Evolutionary conservation across 257 asterid genomes (phyloP).

Genomic region (Solanum lycopersicoides): DNA sequence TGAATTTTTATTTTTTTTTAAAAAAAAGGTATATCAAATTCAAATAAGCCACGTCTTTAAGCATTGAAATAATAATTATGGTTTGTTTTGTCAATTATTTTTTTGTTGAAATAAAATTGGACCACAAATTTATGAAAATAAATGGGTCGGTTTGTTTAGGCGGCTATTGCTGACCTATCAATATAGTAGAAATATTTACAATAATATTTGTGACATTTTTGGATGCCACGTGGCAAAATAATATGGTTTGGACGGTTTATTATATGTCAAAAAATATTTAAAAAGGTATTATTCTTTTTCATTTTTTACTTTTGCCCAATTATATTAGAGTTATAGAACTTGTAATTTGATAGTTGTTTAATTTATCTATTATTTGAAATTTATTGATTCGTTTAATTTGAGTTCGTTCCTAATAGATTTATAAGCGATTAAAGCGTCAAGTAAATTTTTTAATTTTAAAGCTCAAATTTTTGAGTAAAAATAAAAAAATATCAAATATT

Average conservation of each 20-base stretch:
- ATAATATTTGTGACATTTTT: neutral
- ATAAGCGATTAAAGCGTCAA: too few relatives aligned
- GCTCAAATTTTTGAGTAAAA: too few relatives aligned
- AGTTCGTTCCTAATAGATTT: accelerated
- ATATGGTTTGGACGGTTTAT: conserved; percentile 5
- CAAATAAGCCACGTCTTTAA: neutral
- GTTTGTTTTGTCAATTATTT: neutral
- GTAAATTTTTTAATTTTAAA: too few relatives aligned
- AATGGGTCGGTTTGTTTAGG: neutral
- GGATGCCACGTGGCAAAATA: neutral
- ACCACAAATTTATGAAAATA: neutral
- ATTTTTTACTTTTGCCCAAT: neutral
- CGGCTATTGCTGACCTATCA: conserved; percentile 1
- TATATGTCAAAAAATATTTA: neutral
- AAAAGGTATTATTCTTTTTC: neutral
- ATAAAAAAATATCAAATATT: too few relatives aligned
- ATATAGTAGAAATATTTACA: neutral
- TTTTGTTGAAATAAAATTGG: neutral
- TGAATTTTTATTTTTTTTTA: too few relatives aligned
- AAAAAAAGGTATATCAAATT: neutral
- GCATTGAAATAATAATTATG: neutral
- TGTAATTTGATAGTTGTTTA: neutral
- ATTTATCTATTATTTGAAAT: neutral
- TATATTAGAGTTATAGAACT: neutral
- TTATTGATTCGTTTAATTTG: neutral